These are phyloP conservation scores for Boeremia exigua DNA, from an alignment of 2,329 filamentous ascomycete genomes.

Conservation along the genomic window DNA sequence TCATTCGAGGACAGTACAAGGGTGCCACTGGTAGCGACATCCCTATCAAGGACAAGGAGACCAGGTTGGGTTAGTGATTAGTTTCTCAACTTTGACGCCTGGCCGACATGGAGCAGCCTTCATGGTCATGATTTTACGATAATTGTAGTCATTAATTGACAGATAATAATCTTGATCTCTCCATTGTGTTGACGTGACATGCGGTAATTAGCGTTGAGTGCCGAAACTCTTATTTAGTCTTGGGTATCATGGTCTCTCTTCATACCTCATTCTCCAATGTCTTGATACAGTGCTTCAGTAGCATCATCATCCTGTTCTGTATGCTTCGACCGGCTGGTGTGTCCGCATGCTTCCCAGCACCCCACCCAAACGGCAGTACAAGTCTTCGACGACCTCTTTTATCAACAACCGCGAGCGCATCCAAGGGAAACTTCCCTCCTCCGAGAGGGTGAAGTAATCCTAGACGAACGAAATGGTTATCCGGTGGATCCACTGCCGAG, in stretches of 20 bases:
- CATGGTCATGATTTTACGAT: conserved; percentile 16
- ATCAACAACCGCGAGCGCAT: conserved; percentile 55
- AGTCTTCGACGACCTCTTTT: conserved; percentile 45
- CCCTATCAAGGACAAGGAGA: conserved; percentile 72
- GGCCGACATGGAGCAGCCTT: conserved; percentile 12
- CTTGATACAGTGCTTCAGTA: conserved; percentile 38
- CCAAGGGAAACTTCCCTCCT: conserved; percentile 51
- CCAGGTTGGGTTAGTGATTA: conserved; percentile 27
- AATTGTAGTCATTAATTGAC: conserved; percentile 22
- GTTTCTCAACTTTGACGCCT: not conserved
- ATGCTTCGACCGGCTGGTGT: conserved; percentile 41
- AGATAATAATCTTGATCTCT: not conserved
- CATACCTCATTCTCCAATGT: conserved; percentile 25
- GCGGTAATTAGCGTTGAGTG: not conserved
- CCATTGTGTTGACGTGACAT: not conserved
- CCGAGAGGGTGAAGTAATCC: conserved; percentile 54
- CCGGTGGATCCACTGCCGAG: conserved; percentile 38
- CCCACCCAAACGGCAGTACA: conserved; percentile 55
- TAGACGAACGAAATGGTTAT: conserved; percentile 49
- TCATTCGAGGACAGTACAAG: conserved; percentile 75
- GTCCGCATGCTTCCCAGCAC: conserved; percentile 46
- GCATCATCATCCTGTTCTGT: conserved; percentile 34
- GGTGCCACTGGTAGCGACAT: conserved; percentile 70
- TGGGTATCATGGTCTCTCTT: not conserved
- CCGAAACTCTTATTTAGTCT: not conserved